Base-by-base conservation (phyloP, 2,329 filamentous ascomycete genomes). In the Pseudogymnoascus sp. region DNA sequence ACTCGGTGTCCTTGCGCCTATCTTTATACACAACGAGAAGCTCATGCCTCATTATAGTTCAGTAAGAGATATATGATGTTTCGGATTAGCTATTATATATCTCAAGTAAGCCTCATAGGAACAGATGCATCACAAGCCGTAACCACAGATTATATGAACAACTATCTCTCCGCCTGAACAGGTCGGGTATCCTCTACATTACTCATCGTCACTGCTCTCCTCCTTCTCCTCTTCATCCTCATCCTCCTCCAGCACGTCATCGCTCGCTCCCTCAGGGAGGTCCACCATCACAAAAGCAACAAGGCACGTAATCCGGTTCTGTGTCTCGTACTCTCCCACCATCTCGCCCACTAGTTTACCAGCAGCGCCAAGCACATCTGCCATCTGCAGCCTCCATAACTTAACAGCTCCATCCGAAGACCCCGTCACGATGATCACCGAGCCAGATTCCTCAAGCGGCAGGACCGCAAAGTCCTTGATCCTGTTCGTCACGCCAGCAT, bases 301-400 rank as follows among this genome's bases (percentile, higher is more conserved):
- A 70, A 97, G 73, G 73, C 95, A 97, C 38, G 93, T 97, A 68
- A 97, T 92, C 63, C 95, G 82, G 73, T 93, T 93, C 53, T 88
- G 86, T 21, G 93, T 96, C 75, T 93, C 88, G 71, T 95, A 95
- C 33, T 83, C 86, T 14, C 87, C 91, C 50, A 96, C 73, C 63
- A 96, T 73, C 21, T 90, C 74, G 13, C 68, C 64, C 42, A 70
- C 72, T 67, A 72, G 65, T 66, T 72, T 68, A 63, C 71, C 65
- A 66, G 66, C 67, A 65, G 84, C 73, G 63, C 81, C 77, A 31
- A 74, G 59, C 59, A 71, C 70, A 29, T 66, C 64, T 16, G 71
- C 70, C n/a, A 71, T 67, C 62, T 70, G 71, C 35, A 96, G 69
- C 65, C 76, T 81, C 89, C 93, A 97, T 14, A 96, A 70, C 61